Evolutionary conservation across 768 basidiomycete genomes (phyloP), one percentile per base, ranked within the genome.

Genomic region (Rhizopogon vesiculosus): DNA sequence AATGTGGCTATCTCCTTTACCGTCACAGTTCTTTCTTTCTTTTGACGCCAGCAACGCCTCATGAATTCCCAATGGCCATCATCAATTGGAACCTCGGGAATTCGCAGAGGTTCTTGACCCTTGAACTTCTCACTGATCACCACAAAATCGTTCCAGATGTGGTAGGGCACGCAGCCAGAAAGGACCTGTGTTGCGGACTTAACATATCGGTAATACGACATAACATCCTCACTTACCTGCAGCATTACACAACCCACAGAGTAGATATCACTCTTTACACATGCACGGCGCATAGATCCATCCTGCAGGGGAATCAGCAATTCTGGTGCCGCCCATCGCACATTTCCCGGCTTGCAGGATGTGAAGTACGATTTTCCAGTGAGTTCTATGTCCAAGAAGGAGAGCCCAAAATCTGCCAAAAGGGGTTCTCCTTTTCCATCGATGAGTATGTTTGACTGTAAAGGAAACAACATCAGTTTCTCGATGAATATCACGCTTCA

Each of bases 391-490:
- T 71, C 63, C 53, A 78, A 69, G 28, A 60, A 72, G 16, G 76
- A 78, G 5, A 78, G 62, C 1, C 77, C 77, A 54, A 78, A 78
- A 53, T 78, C 78, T 44, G 72, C 33, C 7, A 59, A 43, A 7
- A 51, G 33, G 1, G 50, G 50, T 40, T 57, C 44, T 22, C 51
- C 58, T 8, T n/a, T 22, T 18, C 2, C 16, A 8, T 57, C 5
- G 31, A 59, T 57, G 6, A 59, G 42, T 38, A 59, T 42, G 45
- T 53, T 59, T 40, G 58, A 59, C 58, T 59, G 16, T 7, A 25
- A 5, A 43, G 19, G 10, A 39, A n/a, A 7, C 7, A 42, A n/a
- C 19, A 6, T 29, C 12, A 49, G 29, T 19, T 5, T 3, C n/a
- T 3, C 13, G 16, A 29, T 25, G 5, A 53, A 33, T 18, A 43